These are phyloP conservation scores for Lachnellula hyalina DNA, from an alignment of 2,329 filamentous ascomycete genomes.

Conservation along the genomic window DNA sequence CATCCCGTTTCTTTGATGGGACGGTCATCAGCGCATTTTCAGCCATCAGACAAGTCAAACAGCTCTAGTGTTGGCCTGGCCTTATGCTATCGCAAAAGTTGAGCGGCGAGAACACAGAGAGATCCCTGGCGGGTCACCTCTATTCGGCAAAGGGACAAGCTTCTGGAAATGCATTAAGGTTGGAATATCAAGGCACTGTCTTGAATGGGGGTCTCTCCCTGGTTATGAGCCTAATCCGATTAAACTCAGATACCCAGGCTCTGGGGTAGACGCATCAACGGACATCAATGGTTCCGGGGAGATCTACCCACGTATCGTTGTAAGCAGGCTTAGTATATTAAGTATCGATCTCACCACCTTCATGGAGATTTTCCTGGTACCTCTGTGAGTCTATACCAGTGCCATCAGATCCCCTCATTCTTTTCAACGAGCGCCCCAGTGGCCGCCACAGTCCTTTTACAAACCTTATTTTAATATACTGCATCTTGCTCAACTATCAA, in stretches of 20 bases:
- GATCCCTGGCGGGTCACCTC: neutral
- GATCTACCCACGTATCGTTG: slow-evolving; percentile 8
- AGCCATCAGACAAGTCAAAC: slow-evolving; percentile 19
- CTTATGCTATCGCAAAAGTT: slow-evolving; percentile 10
- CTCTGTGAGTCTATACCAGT: slow-evolving; percentile 16
- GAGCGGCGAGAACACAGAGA: neutral
- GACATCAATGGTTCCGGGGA: slow-evolving; percentile 22
- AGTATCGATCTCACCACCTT: slow-evolving; percentile 5
- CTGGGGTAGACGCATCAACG: slow-evolving; percentile 17
- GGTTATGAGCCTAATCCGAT: slow-evolving; percentile 18
- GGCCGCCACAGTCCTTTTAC: slow-evolving; percentile 24
- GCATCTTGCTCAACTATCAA: slow-evolving; percentile 6
- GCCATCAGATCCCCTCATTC: slow-evolving; percentile 19
- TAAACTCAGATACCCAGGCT: slow-evolving; percentile 13
- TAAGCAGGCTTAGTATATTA: slow-evolving; percentile 17
- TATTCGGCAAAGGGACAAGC: slow-evolving; percentile 6
- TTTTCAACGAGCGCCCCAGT: slow-evolving; percentile 28
- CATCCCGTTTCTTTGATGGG: slow-evolving; percentile 13
- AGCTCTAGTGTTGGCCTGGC: slow-evolving; percentile 10
- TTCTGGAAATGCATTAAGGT: slow-evolving; percentile 19
- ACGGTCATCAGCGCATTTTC: slow-evolving; percentile 17
- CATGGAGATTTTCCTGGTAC: slow-evolving; percentile 10
- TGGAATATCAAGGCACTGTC: slow-evolving; percentile 3
- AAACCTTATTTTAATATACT: slow-evolving; percentile 19
- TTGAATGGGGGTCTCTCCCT: slow-evolving; percentile 6